A percentile compares a stretch with the other conserved stretches of the same genome.
phyloP scores from a whole-genome alignment of 305 asterid species.

The Fraxinus paxiana region DNA sequence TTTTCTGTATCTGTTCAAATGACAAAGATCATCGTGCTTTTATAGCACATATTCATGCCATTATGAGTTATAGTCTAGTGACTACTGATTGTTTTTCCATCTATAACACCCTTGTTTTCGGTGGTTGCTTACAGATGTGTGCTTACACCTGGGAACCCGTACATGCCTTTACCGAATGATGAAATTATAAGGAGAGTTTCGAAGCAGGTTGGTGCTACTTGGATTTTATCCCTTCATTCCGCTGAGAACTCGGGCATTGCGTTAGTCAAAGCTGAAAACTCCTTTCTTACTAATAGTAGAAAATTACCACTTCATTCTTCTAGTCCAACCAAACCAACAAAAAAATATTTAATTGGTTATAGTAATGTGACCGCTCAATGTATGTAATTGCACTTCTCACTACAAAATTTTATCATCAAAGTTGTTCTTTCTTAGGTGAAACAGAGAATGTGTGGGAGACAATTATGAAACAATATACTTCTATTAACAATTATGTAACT shows the following conservation, averaged over 20 bases:
- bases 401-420: neutral
- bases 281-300: conserved; percentile 3
- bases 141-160: conserved; percentile 96
- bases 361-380: neutral
- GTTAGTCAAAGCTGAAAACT: neutral
- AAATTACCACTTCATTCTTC: conserved; percentile 1
- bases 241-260: neutral
- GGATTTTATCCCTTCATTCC: conserved; percentile 2
- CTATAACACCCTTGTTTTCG: conserved; percentile 17
- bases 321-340: neutral
- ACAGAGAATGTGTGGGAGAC: neutral
- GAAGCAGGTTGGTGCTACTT: conserved; percentile 58
- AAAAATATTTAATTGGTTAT: neutral
- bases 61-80: conserved; percentile 7
- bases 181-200: conserved; percentile 82
- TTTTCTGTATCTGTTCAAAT: neutral
- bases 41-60: conserved; percentile 9
- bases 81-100: conserved; percentile 23
- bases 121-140: conserved; percentile 60
- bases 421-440: neutral
- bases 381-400: neutral
- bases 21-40: neutral
- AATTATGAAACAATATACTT: neutral
- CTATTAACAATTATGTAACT: neutral
- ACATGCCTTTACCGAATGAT: conserved; percentile 87